These are phyloP conservation scores for Daedaleopsis nitida DNA, from an alignment of 768 basidiomycete species.

Conservation along the genomic window DNA sequence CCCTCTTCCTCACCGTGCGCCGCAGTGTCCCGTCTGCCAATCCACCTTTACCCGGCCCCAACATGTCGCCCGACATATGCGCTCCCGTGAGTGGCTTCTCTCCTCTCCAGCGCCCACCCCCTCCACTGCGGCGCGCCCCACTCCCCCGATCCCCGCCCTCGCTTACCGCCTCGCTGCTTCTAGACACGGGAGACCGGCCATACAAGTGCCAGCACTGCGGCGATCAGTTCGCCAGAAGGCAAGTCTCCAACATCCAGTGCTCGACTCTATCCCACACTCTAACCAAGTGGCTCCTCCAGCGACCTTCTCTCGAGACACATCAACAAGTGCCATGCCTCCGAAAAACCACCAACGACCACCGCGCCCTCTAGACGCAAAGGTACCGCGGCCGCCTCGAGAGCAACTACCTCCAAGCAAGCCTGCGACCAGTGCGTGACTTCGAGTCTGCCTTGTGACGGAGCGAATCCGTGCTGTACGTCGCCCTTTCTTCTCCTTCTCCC, in stretches of 20 bases:
- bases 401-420: slow-evolving; percentile 79
- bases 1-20: slow-evolving; percentile 8
- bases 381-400: slow-evolving; percentile 63
- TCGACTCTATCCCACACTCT: not conserved
- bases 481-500: slow-evolving; percentile 9
- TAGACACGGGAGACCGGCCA: slow-evolving; percentile 88
- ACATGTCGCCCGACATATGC: slow-evolving; percentile 89
- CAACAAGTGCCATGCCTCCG: slow-evolving; percentile 85
- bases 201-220: slow-evolving; percentile 89
- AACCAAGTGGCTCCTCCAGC: slow-evolving; percentile 37
- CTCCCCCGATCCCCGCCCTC: slow-evolving; percentile 13
- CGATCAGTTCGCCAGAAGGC: slow-evolving; percentile 90
- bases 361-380: slow-evolving; percentile 61
- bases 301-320: slow-evolving; percentile 85
- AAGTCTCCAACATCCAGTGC: slow-evolving; percentile 15
- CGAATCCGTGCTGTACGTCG: slow-evolving; percentile 73
- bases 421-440: slow-evolving; percentile 85
- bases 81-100: slow-evolving; percentile 68
- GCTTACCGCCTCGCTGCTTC: slow-evolving; percentile 7
- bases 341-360: slow-evolving; percentile 53
- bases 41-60: slow-evolving; percentile 88
- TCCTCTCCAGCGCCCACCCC: slow-evolving; percentile 12
- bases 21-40: slow-evolving; percentile 78
- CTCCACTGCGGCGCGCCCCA: slow-evolving; percentile 18
- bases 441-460: slow-evolving; percentile 76